Base-by-base conservation (phyloP, 768 basidiomycete genomes). In the Pulveroboletus sp. region DNA sequence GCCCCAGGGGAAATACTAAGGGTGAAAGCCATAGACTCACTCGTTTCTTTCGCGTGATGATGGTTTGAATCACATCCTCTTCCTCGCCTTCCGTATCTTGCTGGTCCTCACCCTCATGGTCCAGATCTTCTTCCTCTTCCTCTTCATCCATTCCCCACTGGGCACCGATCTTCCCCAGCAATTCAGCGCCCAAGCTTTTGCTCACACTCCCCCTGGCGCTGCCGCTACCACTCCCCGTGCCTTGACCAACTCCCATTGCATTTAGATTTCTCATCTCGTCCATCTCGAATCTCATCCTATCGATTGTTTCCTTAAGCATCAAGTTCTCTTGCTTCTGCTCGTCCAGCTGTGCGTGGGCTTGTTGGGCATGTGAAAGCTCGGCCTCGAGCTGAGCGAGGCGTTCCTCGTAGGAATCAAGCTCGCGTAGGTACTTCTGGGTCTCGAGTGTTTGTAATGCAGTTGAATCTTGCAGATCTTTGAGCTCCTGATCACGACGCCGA, bases 301-400 rank as follows among this genome's bases (percentile, higher is more conserved):
- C 94, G 57, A 97, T 97, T 2, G 94, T 97, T 75, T 97, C 94
- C 64, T 95, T 95, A 51, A 97, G 75, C 61, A 91, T 69, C 56
- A 95, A 64, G 60, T 97, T 97, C 74, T 94, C 91, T 60, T 92
- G 90, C 72, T 97, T 97, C 73, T 97, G 94, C 58, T 88, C 85
- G 50, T 94, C 91, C 32, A 97, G 77, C 50, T 82, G 79, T 0
- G 74, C 78, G 45, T 90, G 84, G 1, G 87, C 84, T 57, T 82
- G 78, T 43, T 85, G 81, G 5, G 91, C 89, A 21, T 79, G 60
- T 4, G 65, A 65, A 3, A 97, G 75, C 48, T 95, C 92, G 8
- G 70, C 58, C 58, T 93, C 87, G n/a, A 95, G 78, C 7, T 75
- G 67, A 6, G 70, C 65, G 42, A 94, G 77, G 14, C 85, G 84